phyloP scores from a whole-genome alignment of 257 asterid genomes.

The Fraxinus cuspidata region DNA sequence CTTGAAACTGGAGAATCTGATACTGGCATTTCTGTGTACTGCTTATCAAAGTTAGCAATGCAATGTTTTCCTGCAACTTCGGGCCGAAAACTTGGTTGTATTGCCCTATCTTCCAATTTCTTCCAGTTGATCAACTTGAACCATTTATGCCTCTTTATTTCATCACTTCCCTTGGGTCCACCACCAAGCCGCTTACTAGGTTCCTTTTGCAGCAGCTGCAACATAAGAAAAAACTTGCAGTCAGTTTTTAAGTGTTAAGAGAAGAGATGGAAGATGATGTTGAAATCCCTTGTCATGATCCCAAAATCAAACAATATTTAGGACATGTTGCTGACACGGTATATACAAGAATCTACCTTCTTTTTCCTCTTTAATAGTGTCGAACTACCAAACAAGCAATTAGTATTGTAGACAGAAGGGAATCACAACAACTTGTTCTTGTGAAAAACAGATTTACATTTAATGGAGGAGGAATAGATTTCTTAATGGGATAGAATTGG shows the following conservation, averaged over 20 bases:
- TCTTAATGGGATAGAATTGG: background rate
- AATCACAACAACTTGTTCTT: background rate
- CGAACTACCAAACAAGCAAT: background rate
- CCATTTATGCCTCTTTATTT: constrained; percentile 55
- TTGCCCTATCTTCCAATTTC: constrained; percentile 45
- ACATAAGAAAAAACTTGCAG: background rate
- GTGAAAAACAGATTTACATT: background rate
- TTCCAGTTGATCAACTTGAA: constrained; percentile 55
- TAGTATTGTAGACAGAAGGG: background rate
- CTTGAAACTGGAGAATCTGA: constrained; percentile 60
- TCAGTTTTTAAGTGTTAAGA: constrained; percentile 7
- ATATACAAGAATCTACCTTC: background rate
- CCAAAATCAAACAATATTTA: background rate
- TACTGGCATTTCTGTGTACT: constrained; percentile 59
- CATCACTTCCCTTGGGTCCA: constrained; percentile 48
- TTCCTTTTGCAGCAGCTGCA: constrained; percentile 60
- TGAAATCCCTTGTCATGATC: background rate
- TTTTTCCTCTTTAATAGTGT: no score
- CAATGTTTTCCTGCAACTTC: constrained; percentile 49
- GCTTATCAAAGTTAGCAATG: constrained; percentile 48
- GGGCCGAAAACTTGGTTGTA: constrained; percentile 50
- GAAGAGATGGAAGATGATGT: background rate
- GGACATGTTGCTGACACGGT: background rate
- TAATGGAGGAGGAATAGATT: background rate
- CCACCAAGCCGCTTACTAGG: constrained; percentile 45